Percentiles rank a stretch among this genome's conserved stretches.
These are phyloP conservation scores for Podochytrium sp. DNA, from an alignment of 192 early-diverging fungal genomes.

Conservation along the genomic window DNA sequence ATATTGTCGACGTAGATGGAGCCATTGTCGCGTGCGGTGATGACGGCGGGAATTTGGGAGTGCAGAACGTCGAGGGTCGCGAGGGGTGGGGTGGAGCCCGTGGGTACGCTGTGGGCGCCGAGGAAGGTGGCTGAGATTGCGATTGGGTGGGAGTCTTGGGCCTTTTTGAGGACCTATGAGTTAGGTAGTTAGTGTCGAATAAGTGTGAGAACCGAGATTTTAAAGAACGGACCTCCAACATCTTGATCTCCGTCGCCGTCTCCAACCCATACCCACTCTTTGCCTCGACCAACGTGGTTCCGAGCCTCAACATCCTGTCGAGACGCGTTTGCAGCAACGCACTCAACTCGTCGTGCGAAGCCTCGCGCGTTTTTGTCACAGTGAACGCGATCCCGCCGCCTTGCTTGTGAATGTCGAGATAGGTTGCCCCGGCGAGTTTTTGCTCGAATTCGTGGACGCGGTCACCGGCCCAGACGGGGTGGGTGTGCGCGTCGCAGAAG, in stretches of 20 bases:
- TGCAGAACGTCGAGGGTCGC: slow-evolving; percentile 21
- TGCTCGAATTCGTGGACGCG: slow-evolving; percentile 35
- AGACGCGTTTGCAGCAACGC: slow-evolving; percentile 13
- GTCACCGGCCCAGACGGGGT: slow-evolving; percentile 34
- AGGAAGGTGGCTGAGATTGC: slow-evolving; percentile 31
- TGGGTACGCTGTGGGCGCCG: slow-evolving; percentile 29
- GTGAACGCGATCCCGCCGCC: slow-evolving; percentile 34
- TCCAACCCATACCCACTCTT: slow-evolving; percentile 32
- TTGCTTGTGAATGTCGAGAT: slow-evolving; percentile 31
- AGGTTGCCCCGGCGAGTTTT: slow-evolving; percentile 34
- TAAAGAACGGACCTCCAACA: slow-evolving; percentile 24
- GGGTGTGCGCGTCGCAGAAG: slow-evolving; percentile 32
- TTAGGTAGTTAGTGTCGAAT: too few species aligned
- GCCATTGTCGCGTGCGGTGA: slow-evolving; percentile 5
- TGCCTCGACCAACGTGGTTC: slow-evolving; percentile 29
- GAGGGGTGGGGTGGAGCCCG: slow-evolving; percentile 11
- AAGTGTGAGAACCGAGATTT: too few species aligned
- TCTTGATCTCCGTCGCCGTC: slow-evolving; percentile 32
- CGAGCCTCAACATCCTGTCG: slow-evolving; percentile 14
- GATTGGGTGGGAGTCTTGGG: slow-evolving; percentile 13
- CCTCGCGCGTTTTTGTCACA: slow-evolving; percentile 17
- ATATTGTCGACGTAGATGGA: slow-evolving; percentile 32
- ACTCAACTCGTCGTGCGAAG: not conserved
- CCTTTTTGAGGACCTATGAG: slow-evolving; percentile 5
- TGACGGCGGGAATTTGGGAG: slow-evolving; percentile 30